Conservation (phyloP, 2,329 filamentous ascomycete species). For the Fusarium camptoceras region DNA sequence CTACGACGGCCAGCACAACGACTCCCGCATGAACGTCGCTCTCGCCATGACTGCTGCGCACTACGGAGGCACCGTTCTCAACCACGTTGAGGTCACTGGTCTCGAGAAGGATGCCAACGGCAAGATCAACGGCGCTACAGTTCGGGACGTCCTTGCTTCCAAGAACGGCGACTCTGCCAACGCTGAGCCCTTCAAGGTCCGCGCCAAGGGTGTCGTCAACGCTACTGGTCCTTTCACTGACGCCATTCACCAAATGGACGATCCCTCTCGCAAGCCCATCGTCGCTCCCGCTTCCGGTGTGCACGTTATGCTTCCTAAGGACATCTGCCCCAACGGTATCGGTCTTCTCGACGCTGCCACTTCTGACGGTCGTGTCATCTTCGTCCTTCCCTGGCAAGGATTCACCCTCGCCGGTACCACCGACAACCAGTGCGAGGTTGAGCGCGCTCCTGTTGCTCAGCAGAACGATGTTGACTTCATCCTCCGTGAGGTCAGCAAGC, state of each 20-base stretch:
- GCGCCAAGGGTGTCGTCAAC: constrained; percentile 84
- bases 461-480: constrained; percentile 87
- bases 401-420: constrained; percentile 89
- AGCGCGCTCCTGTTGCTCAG: constrained; percentile 76
- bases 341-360: constrained; percentile 82
- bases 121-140: constrained; percentile 73
- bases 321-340: constrained; percentile 83
- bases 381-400: constrained; percentile 88
- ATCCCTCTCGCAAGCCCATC: constrained; percentile 74
- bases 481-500: constrained; percentile 79
- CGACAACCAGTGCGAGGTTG: constrained; percentile 77
- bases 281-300: constrained; percentile 84
- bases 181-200: constrained; percentile 70
- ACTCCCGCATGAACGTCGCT: constrained; percentile 88
- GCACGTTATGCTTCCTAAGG: constrained; percentile 84
- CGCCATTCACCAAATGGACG: constrained; percentile 83
- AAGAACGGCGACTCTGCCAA: constrained; percentile 68
- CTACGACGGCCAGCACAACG: constrained; percentile 89
- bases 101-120: constrained; percentile 78
- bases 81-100: constrained; percentile 82
- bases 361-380: constrained; percentile 87
- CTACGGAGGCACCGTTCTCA: constrained; percentile 83
- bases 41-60: constrained; percentile 83
- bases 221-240: constrained; percentile 87
- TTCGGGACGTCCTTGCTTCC: constrained; percentile 68